Base-by-base conservation (phyloP, 2,329 filamentous ascomycete genomes). In the Xenosphaeropsis pyriputrescens region DNA sequence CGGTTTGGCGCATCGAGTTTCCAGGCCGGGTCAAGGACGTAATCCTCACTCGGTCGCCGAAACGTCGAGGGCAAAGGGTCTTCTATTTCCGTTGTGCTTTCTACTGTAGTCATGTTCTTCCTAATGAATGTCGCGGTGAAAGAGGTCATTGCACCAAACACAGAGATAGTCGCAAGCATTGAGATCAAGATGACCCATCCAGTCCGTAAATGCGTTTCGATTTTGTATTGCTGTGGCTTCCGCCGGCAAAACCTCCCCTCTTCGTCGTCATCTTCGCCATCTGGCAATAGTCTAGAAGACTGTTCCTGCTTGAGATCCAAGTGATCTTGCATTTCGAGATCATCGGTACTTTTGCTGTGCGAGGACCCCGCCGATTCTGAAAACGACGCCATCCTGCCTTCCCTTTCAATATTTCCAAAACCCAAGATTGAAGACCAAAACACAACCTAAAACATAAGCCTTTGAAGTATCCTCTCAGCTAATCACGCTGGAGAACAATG, bases 21-120 rank as follows among this genome's bases (percentile, higher is more conserved):
- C 78, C 78, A 83, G 2, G 57, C 45, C 0, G 63, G 50, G 36
- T 70, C 60, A 13, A 84, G 60, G 4, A 75, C 53, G 42, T 83
- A 79, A 36, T 76, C 68, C 1, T 58, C 54, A 2, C 57, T 59
- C 22, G 50, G 44, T 41, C 52, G 47, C 31, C 51, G 50, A 39
- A 55, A 55, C 9, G 42, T 37, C 18, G 18, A 5, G 11, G 13
- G 13, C 13, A n/a, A 19, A 2, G 18, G 2, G 4, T 18, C 18
- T 22, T 13, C 16, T n/a, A 35, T 19, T n/a, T 16, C 16, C 15
- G 13, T 6, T 14, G 14, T 37, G n/a, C n/a, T 30, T 14, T 17
- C 19, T 16, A 7, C 3, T 18, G 33, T 35, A 35, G 18, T 18
- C 4, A 31, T n/a, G 5, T 41, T 34, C 12, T 37, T 35, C 9